These are phyloP conservation scores for Sporisorium graminicola DNA, from an alignment of 1,284 basidiomycete species.

Conservation along the genomic window DNA sequence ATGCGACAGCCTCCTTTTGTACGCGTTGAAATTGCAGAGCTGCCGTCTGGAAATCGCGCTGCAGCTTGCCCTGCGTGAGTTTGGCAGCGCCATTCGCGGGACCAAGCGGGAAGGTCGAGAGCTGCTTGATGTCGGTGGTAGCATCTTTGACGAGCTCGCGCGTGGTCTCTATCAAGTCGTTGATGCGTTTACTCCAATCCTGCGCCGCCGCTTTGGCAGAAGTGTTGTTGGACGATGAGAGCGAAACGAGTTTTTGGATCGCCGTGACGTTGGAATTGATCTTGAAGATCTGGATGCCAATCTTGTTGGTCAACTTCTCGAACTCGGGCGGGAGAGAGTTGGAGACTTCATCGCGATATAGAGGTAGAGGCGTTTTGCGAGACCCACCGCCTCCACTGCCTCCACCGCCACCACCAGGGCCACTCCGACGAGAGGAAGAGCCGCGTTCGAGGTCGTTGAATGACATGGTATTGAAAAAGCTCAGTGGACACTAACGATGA, in stretches of 20 bases:
- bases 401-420: constrained; percentile 19
- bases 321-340: constrained; percentile 72
- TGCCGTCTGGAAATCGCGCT: constrained; percentile 90
- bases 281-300: constrained; percentile 97
- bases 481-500: neutral
- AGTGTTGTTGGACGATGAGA: constrained; percentile 69
- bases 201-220: constrained; percentile 28
- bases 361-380: constrained; percentile 50
- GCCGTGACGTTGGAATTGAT: constrained; percentile 97
- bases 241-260: constrained; percentile 90
- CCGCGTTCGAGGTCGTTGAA: constrained; percentile 73
- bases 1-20: constrained; percentile 88
- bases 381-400: constrained; percentile 13
- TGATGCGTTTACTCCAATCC: constrained; percentile 76
- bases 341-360: constrained; percentile 42
- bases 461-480: constrained; percentile 68
- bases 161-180: constrained; percentile 91
- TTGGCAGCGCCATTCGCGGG: constrained; percentile 36
- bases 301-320: constrained; percentile 81
- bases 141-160: constrained; percentile 93
- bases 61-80: constrained; percentile 83
- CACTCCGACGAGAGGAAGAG: constrained; percentile 26
- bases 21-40: constrained; percentile 90
- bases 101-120: constrained; percentile 38
- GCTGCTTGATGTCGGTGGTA: constrained; percentile 88